phyloP scores from a whole-genome alignment of 768 basidiomycete species.

The Mycena galericulata region DNA sequence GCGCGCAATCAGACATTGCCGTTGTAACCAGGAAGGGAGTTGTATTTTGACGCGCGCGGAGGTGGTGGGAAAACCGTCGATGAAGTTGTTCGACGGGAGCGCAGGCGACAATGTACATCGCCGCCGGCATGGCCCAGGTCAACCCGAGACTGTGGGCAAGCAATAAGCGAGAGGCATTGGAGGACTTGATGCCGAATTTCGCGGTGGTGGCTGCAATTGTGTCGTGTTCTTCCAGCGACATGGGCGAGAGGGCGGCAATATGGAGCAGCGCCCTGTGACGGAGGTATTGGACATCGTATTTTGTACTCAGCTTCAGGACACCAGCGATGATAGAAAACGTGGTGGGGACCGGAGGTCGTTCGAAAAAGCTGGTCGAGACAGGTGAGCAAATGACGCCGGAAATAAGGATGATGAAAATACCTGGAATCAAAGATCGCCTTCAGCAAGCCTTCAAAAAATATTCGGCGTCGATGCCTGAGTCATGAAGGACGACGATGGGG shows the following conservation, averaged over 20 bases:
- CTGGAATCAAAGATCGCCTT: conserved; percentile 14
- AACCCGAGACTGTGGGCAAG: neutral
- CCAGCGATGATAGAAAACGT: conserved; percentile 16
- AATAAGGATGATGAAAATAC: neutral
- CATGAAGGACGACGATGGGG: conserved; percentile 11
- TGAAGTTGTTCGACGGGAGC: neutral
- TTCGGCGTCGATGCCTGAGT: conserved; percentile 4
- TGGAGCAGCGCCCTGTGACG: conserved; percentile 4
- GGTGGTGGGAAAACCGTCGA: conserved; percentile 2
- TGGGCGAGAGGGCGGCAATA: neutral
- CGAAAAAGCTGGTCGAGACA: conserved; percentile 6
- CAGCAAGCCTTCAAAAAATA: conserved; percentile 17
- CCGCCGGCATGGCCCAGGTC: conserved; percentile 7
- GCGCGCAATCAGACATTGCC: neutral
- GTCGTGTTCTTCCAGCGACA: neutral
- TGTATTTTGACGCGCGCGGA: neutral
- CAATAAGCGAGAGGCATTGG: neutral
- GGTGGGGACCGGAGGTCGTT: conserved; percentile 9
- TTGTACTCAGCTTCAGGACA: conserved; percentile 13
- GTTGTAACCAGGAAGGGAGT: neutral
- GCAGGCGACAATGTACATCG: neutral
- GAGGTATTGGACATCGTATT: conserved; percentile 24
- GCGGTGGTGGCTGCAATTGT: neutral
- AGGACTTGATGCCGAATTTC: neutral
- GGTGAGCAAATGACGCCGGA: neutral